Base-by-base conservation (phyloP, 1,284 basidiomycete species). In the Leccinum insigne region DNA sequence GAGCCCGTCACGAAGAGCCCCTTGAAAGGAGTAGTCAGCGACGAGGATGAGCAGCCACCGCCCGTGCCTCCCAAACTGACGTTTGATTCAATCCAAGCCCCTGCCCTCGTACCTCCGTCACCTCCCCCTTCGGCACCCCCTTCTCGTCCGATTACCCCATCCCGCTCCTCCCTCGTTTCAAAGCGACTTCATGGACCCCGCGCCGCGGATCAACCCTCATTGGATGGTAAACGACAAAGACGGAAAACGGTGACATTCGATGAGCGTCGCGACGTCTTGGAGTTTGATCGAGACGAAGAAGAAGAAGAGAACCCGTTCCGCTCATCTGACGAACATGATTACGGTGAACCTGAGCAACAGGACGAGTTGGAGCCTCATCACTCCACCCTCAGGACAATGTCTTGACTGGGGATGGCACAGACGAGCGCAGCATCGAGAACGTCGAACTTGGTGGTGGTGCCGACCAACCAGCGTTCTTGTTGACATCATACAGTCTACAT, bases 241-340 rank as follows among this genome's bases (percentile, higher is more conserved):
- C 80, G 87, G 68, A 92, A 95, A 78, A 96, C 90, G 0, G 96
- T 98, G 59, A 94, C 90, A 0, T 98, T 95, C 70, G 86, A 94
- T 76, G 88, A 92, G 70, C 84, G 88, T 8, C 94, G 93, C 69
- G 94, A 97, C 70, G 94, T 98, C 29, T 81, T 96, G 65, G 95
- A 97, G 76, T 95, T 94, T 74, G 90, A 93, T 66, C 79, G 83
- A 16, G 86, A 89, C 56, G 86, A 86, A 18, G 87, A 86, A 56
- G 82, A 86, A 56, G 84, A 86, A 13, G 73, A 77, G 18, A 80
- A 83, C 35, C 83, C 85, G 3, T 79, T 77, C 11, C 75, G 79
- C 60, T 78, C 80, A 9, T 77, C 74, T 35, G 77, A 76, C 32
- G 79, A 79, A 35, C 75, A 80, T 35, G 79, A 79, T 49, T 71